Base-by-base conservation (phyloP, 306 rosid genomes). In the Elaeagnus macrophylla region DNA sequence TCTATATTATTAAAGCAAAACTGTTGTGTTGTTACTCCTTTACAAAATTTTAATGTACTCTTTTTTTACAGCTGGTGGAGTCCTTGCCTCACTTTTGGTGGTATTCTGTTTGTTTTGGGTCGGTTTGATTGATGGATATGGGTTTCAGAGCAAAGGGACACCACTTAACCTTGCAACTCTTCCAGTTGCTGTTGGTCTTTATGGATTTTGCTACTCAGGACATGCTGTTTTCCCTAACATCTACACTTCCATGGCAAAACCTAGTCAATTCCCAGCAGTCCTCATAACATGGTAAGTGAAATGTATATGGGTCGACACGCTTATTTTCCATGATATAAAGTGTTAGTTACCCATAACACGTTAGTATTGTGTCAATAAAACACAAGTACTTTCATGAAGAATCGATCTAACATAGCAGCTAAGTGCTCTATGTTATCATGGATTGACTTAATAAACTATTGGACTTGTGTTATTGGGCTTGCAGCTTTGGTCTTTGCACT, bases 181-280 rank as follows among this genome's bases (percentile, higher is more conserved):
- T 55, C 97, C 97, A 41, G 97, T 86, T 50, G 90, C 95, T 46
- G 40, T 90, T n/a, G 97, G 97, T 68, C 97, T 90, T 43, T 90
- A 90, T 16, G 97, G 97, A 36, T 90, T 71, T 81, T 90, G 97
- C 81, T 90, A 86, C 77, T 90, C 97, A 9, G 97, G 97, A 56
- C 97, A 90, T 61, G 97, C 95, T 37, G 97, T 90, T 42, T 86
- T 90, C 71, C 97, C 97, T 5, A 90, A 90, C 77, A 90, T 90
- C 67, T 90, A 90, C 51, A 77, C 88, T 38, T 90, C 97, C 47
- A 81, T 90, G 95, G 95, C 72, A 48, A 90, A 78, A 13, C 90
- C 68, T 56, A 83, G 62, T 62, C 95, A 86, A 39, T 90, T 69
- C 72, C 80, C 95, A 52, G 67, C 74, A 36, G 83, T 83, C 56